Evolutionary conservation across 345 rosid species (phyloP).

Genomic region (Mercurialis annua): DNA sequence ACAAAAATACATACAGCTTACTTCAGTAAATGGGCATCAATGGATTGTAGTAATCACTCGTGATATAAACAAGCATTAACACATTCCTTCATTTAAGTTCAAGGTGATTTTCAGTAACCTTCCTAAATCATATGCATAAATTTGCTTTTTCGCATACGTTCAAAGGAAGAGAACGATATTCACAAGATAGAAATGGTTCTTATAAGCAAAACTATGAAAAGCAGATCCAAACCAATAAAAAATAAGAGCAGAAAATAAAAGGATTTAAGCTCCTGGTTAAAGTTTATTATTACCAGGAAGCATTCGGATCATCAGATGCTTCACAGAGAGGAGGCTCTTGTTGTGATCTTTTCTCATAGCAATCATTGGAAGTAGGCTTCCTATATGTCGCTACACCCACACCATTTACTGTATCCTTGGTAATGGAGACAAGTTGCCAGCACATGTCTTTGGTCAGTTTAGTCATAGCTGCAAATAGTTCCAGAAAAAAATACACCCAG

Average conservation of each 20-base stretch:
- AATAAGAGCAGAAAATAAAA: neutral
- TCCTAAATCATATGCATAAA: conserved; percentile 1
- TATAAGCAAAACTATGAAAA: neutral
- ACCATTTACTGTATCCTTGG: conserved; percentile 60
- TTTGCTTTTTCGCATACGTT: neutral
- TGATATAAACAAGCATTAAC: neutral
- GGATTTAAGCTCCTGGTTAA: neutral
- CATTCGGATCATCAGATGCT: conserved; percentile 84
- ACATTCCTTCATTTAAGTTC: neutral
- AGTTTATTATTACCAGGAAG: conserved; percentile 59
- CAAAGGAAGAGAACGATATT: neutral
- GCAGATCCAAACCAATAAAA: neutral
- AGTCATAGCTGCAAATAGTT: conserved; percentile 67
- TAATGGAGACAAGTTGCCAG: conserved; percentile 81
- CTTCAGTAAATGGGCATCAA: neutral
- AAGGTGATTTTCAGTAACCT: neutral
- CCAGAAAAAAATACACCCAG: conserved; percentile 18
- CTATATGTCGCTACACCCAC: conserved; percentile 76
- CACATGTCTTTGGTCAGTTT: conserved; percentile 73
- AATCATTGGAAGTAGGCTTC: conserved; percentile 79
- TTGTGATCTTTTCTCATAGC: conserved; percentile 66
- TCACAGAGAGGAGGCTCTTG: conserved; percentile 74
- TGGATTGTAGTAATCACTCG: neutral
- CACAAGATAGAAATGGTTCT: neutral
- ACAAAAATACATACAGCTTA: conserved; percentile 10